Evolutionary conservation across 768 basidiomycete species (phyloP), one percentile per base, ranked within the genome.

Genomic region (Calocybe cyanea): DNA sequence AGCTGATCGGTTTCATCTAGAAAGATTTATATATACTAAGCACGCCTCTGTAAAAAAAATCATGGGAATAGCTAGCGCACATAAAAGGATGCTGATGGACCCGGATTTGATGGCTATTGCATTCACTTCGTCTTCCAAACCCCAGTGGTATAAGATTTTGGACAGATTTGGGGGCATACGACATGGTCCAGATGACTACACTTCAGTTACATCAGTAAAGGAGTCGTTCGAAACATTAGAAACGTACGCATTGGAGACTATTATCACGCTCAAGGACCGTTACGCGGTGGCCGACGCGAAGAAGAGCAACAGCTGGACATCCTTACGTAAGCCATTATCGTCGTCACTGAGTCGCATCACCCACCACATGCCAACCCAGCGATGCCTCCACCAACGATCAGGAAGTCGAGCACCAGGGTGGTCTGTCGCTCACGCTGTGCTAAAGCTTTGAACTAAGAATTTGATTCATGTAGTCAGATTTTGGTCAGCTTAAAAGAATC

Each of bases 91-190:
- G 52, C 45, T 21, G 33, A 70, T 60, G 10, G 51, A 54, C 36
- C 53, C 39, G 3, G 54, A 56, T 30, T 53, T 57, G n/a, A 53
- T 25, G 1, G 44, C 41, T 11, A 60, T 49, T 17, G 46, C 8
- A 2, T 18, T 23, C 15, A 59, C 45, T 43, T 65, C 50, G 18
- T 58, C 46, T 32, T 63, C 53, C 14, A 80, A 60, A 7, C 76
- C 77, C 81, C 81, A 83, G 45, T 73, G 67, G 44, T 68, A 73
- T 2, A 83, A 54, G 15, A 83, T 73, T 51, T 80, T 79, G 5
- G 75, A 68, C 15, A 78, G 54, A 43, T 83, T 83, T 3, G 81
- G 80, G 54, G 77, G 46, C 50, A 69, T 53, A 6, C 68, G 62
- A 38, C 56, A 58, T 19, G 63, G 66, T 15, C 63, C 60, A 2